A percentile compares a stretch with the other conserved stretches of the same genome.
These are phyloP conservation scores for Xerocomellus intermedius DNA, from an alignment of 768 basidiomycete species.

Conservation along the genomic window DNA sequence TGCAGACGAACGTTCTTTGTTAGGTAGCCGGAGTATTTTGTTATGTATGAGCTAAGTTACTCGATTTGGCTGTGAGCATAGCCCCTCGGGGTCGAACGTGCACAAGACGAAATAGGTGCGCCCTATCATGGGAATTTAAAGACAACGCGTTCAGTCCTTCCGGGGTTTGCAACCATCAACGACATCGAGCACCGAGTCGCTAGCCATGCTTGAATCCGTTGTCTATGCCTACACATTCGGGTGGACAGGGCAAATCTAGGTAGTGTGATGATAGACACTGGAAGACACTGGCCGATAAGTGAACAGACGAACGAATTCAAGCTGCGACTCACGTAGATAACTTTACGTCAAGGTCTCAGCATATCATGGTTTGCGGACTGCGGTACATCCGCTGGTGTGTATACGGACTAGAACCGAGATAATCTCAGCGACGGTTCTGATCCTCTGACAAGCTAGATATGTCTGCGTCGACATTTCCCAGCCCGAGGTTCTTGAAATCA, in stretches of 20 bases:
- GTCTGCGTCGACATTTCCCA: slow-evolving; percentile 49
- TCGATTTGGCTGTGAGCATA: slow-evolving; percentile 16
- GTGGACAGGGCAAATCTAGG: background rate
- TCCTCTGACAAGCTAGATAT: slow-evolving; percentile 1
- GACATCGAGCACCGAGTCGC: background rate
- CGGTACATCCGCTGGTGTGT: background rate
- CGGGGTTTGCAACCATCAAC: background rate
- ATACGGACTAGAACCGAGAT: background rate
- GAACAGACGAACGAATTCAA: background rate
- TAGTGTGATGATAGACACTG: background rate
- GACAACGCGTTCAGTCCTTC: background rate
- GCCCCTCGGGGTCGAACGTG: slow-evolving; percentile 18
- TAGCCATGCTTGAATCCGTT: background rate
- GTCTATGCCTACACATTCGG: slow-evolving; percentile 2
- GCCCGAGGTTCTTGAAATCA: slow-evolving; percentile 82
- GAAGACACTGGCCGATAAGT: slow-evolving; percentile 2
- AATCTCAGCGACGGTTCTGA: slow-evolving; percentile 5
- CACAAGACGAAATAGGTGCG: background rate
- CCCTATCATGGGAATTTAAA: background rate
- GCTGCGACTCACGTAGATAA: background rate
- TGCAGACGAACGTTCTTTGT: slow-evolving; percentile 31
- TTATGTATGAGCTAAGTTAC: slow-evolving; percentile 9
- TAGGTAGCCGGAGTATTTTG: background rate
- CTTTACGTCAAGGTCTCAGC: background rate
- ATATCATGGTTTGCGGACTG: background rate